Percentiles rank a stretch among this genome's conserved stretches.
These are phyloP conservation scores for Grammothele lineata DNA, from an alignment of 768 basidiomycete species.

Conservation along the genomic window DNA sequence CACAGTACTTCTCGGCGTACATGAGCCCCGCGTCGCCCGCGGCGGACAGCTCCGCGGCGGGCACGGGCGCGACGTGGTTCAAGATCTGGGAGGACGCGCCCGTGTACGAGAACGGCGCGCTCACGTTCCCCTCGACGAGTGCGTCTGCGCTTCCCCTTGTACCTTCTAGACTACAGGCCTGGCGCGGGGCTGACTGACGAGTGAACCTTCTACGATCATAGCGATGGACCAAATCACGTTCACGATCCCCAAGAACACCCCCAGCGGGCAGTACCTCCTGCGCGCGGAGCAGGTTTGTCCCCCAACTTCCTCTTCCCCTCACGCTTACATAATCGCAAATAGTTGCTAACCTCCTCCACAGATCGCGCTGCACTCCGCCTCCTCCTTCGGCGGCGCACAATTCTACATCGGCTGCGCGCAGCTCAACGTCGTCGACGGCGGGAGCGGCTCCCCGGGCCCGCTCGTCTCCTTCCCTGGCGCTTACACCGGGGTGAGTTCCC, in stretches of 20 bases:
- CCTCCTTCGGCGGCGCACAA: conserved; percentile 44
- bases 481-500: conserved; percentile 24
- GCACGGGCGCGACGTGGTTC: conserved; percentile 50
- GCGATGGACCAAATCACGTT: conserved; percentile 42
- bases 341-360: neutral
- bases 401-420: conserved; percentile 24
- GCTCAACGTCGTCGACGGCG: conserved; percentile 28
- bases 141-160: neutral
- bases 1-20: conserved; percentile 28
- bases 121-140: conserved; percentile 26
- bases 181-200: too few species aligned
- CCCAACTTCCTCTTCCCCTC: neutral
- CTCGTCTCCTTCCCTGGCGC: conserved; percentile 33
- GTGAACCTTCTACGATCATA: conserved; percentile 12
- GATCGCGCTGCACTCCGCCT: conserved; percentile 41
- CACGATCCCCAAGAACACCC: conserved; percentile 42
- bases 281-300: conserved; percentile 48
- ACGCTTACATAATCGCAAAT: neutral
- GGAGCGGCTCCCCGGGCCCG: conserved; percentile 24
- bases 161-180: neutral
- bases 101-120: conserved; percentile 21
- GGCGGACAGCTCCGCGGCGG: conserved; percentile 31
- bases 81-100: conserved; percentile 45
- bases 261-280: conserved; percentile 44
- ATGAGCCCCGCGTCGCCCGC: conserved; percentile 26